Percentiles rank a stretch among this genome's conserved stretches.
These are phyloP conservation scores for Perkinsus chesapeaki DNA, from an alignment of 169 alveolate genomes.

Conservation along the genomic window DNA sequence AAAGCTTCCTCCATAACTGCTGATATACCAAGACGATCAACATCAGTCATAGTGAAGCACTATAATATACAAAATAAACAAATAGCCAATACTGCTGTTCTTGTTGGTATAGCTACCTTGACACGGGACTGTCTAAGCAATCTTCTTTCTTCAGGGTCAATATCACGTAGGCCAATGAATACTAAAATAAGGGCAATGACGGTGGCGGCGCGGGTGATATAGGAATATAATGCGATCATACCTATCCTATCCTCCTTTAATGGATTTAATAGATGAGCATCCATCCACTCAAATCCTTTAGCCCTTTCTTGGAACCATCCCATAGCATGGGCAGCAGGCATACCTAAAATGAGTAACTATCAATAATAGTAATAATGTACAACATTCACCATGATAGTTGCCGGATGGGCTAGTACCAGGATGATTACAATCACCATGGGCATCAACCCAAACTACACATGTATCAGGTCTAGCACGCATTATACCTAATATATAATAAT, in stretches of 20 bases:
- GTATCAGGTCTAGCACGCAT: conserved; percentile 3
- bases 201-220: no score
- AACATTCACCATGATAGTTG: conserved; percentile 3
- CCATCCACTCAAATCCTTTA: conserved; percentile 15
- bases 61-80: neutral
- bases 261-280: neutral
- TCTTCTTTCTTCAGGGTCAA: conserved; percentile 7
- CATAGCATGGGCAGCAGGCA: conserved; percentile 18
- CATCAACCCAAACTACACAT: conserved; percentile 13
- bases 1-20: conserved; percentile 9
- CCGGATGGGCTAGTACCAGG: conserved; percentile 7
- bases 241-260: neutral
- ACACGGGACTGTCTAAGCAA: neutral
- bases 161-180: conserved; percentile 16
- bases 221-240: neutral
- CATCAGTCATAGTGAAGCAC: conserved; percentile 15
- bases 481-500: neutral
- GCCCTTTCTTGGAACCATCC: conserved; percentile 10
- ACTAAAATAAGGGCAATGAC: no score
- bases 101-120: neutral
- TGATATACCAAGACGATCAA: conserved; percentile 1
- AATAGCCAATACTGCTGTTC: neutral
- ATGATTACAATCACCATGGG: conserved; percentile 12
- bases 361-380: neutral
- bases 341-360: neutral